Base-by-base conservation (phyloP, 768 basidiomycete species). In the Leccinum imitatum region DNA sequence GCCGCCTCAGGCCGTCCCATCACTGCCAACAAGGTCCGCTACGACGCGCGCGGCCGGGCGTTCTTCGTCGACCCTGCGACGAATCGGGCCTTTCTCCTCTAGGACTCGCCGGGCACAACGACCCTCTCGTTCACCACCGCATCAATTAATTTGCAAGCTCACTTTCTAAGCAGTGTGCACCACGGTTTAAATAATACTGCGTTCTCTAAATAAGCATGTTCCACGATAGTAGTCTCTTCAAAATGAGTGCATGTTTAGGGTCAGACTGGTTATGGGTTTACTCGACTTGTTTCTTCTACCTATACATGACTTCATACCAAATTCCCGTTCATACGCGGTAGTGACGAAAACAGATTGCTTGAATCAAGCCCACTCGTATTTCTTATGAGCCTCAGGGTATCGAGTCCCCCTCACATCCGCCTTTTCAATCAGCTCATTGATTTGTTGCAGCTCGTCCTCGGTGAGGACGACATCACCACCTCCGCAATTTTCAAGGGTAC, bases 401-500 rank as follows among this genome's bases (percentile, higher is more conserved):
- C 82, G 73, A 11, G 59, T 67, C 10, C 83, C 83, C 59, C 72
- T 75, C 30, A 81, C 71, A 2, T 73, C 69, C 25, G 71, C 65
- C 7, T 62, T 70, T 21, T 75, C 68, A 1, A 83, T 65, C 25
- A 78, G 65, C 21, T 71, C 63, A 46, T 78, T 69, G 48, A 86
- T 74, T 55, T 76, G 75, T 55, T 67, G 62, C 30, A 78, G 37
- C 48, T 85, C 84, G 9, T 71, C 67, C 1, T 71, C 60, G 1
- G 74, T 71, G 39, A 86, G 71, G 48, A 64, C 68, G 30, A 85
- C 67, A 31, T 80, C 72, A 30, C 79, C 78, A 0, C 78, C 80
- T 13, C 68, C 70, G 31, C 76, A 68, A 52, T 82, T 82, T 64
- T 85, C 80, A 41, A 76, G 60, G 15, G 81, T 79, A 33, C 83